phyloP scores from a whole-genome alignment of 176 grass and related monocot species.

The Musa acuminata region DNA sequence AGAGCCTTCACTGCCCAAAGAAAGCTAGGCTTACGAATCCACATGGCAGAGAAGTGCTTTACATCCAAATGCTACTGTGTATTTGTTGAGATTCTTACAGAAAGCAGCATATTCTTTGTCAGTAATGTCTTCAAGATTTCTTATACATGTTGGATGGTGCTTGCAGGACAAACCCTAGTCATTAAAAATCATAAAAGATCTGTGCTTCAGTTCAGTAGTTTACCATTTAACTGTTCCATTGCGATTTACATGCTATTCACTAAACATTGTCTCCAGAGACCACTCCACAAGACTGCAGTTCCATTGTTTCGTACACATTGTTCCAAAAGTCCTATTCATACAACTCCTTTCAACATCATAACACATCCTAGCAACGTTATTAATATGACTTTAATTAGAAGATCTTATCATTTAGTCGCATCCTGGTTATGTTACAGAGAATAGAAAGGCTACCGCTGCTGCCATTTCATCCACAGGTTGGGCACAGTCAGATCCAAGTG shows the following conservation, averaged over 20 bases:
- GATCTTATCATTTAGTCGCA: neutral
- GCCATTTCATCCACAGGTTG: neutral
- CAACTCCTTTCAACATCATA: neutral
- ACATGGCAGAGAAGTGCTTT: neutral
- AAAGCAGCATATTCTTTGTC: neutral
- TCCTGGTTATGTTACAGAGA: neutral
- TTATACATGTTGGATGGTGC: neutral
- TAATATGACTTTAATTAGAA: neutral
- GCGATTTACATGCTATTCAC: neutral
- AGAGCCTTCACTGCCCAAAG: no score
- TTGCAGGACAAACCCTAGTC: neutral
- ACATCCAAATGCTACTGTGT: neutral
- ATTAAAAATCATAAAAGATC: neutral
- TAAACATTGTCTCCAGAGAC: neutral
- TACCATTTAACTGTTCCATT: no score
- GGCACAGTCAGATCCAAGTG: neutral
- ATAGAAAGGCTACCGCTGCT: neutral
- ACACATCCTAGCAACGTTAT: neutral
- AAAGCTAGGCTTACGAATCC: no score
- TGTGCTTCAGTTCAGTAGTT: no score
- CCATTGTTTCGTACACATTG: neutral
- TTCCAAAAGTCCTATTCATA: neutral
- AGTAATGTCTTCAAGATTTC: neutral
- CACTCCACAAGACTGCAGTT: neutral
- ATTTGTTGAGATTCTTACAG: neutral